Percentiles rank a stretch among this genome's conserved stretches.
Evolutionary conservation across 192 early-diverging fungal species (phyloP).

Genomic region (Backusella morwellensis): DNA sequence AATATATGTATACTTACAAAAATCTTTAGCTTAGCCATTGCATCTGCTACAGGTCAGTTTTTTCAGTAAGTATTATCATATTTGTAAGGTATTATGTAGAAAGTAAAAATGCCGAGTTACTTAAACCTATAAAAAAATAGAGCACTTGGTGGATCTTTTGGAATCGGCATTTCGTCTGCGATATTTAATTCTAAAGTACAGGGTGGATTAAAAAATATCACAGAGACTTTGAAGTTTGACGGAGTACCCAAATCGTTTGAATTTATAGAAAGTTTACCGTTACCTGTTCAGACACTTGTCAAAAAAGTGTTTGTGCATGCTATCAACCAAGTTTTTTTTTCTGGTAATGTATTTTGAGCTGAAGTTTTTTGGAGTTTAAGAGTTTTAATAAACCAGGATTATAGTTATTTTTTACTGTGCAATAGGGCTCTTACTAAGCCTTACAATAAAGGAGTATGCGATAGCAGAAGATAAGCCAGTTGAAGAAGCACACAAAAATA

Average conservation of each 20-base stretch:
- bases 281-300: neutral
- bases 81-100: neutral
- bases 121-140: neutral
- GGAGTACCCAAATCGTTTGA: neutral
- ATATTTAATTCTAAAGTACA: neutral
- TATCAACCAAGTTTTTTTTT: neutral
- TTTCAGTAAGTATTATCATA: slow-evolving; percentile 9
- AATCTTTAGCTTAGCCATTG: slow-evolving; percentile 19
- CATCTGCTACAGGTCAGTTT: slow-evolving; percentile 20
- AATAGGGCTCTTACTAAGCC: neutral
- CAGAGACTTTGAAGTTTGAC: neutral
- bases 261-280: neutral
- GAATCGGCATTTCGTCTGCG: neutral
- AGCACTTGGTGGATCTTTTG: neutral
- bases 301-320: neutral
- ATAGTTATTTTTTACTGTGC: neutral
- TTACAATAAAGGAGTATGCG: neutral
- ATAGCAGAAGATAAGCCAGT: neutral
- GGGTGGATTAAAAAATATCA: neutral
- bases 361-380: neutral
- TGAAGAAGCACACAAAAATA: neutral
- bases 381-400: neutral
- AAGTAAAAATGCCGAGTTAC: neutral
- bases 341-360: neutral
- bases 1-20: neutral